Evolutionary conservation across 2,329 filamentous ascomycete genomes (phyloP).

Genomic region (Claviceps africana): DNA sequence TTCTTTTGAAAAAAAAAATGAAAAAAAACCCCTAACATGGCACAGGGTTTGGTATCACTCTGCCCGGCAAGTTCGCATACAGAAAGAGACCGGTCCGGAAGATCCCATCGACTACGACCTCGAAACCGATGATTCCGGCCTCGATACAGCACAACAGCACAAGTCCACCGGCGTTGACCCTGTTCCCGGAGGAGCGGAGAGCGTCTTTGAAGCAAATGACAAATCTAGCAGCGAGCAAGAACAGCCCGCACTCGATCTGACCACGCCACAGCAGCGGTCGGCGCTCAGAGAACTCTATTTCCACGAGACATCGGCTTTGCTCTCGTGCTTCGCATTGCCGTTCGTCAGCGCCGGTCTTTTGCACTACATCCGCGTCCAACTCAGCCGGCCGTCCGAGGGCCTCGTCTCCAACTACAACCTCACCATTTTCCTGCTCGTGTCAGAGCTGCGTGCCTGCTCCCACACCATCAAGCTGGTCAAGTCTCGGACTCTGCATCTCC

Average conservation of each 20-base stretch:
- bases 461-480: conserved; percentile 73
- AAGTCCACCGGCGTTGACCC: conserved; percentile 29
- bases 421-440: conserved; percentile 75
- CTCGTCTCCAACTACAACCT: conserved; percentile 88
- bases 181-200: conserved; percentile 7
- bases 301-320: conserved; percentile 62
- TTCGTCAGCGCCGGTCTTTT: conserved; percentile 69
- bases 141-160: conserved; percentile 26
- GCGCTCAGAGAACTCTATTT: conserved; percentile 52
- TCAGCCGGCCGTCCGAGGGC: conserved; percentile 72
- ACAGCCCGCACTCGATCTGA: conserved; percentile 12
- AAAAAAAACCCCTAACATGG: background rate
- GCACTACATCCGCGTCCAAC: conserved; percentile 64
- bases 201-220: background rate
- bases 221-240: background rate
- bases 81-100: conserved; percentile 27
- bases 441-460: conserved; percentile 70
- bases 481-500: conserved; percentile 65
- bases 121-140: background rate
- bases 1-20: background rate
- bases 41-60: conserved; percentile 60
- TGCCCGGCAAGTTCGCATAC: conserved; percentile 47
- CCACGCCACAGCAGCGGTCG: conserved; percentile 15
- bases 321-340: conserved; percentile 68
- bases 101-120: conserved; percentile 1